Base-by-base conservation (phyloP, 202 grass and related monocot genomes). In the Setaria viridis region DNA sequence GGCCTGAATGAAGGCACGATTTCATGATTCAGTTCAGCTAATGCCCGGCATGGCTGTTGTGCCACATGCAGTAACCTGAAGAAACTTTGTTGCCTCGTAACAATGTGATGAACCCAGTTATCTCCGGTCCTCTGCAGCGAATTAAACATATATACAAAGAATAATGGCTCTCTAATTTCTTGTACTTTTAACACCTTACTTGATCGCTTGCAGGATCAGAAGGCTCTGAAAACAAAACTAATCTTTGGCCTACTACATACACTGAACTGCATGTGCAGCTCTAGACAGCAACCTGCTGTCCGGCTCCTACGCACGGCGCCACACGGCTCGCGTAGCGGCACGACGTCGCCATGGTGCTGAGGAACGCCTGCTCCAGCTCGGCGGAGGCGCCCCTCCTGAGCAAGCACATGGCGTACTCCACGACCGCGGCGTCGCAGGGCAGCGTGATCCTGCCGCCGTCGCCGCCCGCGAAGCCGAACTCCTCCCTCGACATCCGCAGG, bases 361-460 rank as follows among this genome's bases (percentile, higher is more conserved):
- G 50, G 63, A 88, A 83, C 2, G 84, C 74, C 41, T 62, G 53
- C 80, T 89, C 78, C 0, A 86, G 25, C 15, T 92, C 90, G 11
- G 70, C 11, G 14, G 86, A 89, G 17, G 85, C 51, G 3, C 74
- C 35, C 53, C 67, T 87, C 19, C 80, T 76, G 6, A 94, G 29
- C 77, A 89, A 71, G 12, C 78, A 88, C 43, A 91, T 9, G 8
- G 50, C 67, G 6, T 87, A 89, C 66, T 94, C 81, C 76, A 89
- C 63, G 20, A 89, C 62, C 1, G 41, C 20, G 1, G 78, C 73
- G 25, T 86, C 87, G 50, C 87, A 93, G 0, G 89, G 81, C 78
- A 95, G 70, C 6, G 43, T 88, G 80, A 93, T 92, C 7, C 29
- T 92, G 6, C 87, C 86, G 6, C 87, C 86, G 2, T 87, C 72